Base-by-base conservation (phyloP, 2,329 filamentous ascomycete species). In the Aureobasidium sp. region DNA sequence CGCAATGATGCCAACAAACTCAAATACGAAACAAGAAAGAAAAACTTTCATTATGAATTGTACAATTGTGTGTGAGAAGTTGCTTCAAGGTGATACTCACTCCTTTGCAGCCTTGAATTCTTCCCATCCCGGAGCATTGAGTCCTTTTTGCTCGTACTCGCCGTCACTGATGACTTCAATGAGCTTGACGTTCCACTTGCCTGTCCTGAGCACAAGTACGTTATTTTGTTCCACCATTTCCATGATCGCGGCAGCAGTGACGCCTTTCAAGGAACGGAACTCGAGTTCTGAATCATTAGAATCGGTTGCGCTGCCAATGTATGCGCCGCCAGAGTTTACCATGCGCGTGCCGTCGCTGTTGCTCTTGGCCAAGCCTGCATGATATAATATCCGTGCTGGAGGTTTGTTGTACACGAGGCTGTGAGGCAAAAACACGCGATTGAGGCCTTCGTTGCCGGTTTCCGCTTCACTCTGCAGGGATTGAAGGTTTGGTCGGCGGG, bases 221-320 rank as follows among this genome's bases (percentile, higher is more conserved):
- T 49, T 42, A 14, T 25, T 59, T 9, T 60, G 47, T 15, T 31
- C 48, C 15, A 90, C 81, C 39, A 85, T 71, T 60, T 78, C 88
- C 61, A 84, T 82, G 63, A 78, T 69, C 0, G 84, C 86, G 59
- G 87, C 82, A 27, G 78, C 73, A 0, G 79, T 81, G 80, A 84
- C 85, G 25, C 80, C 74, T 70, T 84, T 84, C 64, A 90, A 81
- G 1, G 82, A 80, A 9, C 80, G 82, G 77, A 85, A 91, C 29
- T 80, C 77, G 29, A 91, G 70, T 62, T 80, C 74, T 60, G 80
- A 73, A 65, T 74, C 53, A 74, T 75, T 20, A 77, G 47, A 42
- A 27, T 62, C 60, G 15, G 45, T 51, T 22, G 58, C 20, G 14
- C 62, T 62, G 5, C 70, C 71, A 17, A 74, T 67, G 56, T 75